Percentiles rank a stretch among this genome's conserved stretches.
phyloP scores from a whole-genome alignment of 805 yeast species.

The Ogataea neopini region DNA sequence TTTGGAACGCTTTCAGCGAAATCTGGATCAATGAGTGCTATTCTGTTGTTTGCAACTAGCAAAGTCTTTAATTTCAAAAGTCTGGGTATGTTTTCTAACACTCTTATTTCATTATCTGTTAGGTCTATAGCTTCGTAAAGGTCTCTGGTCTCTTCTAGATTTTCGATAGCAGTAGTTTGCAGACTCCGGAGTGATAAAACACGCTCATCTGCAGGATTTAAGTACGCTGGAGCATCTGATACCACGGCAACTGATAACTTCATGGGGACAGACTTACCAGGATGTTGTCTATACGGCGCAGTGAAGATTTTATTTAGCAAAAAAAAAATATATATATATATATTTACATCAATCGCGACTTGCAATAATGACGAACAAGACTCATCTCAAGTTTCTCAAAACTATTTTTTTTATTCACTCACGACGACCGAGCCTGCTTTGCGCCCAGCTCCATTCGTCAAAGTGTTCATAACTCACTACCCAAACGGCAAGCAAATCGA shows the following conservation, averaged over 20 bases:
- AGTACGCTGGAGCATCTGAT: constrained; percentile 50
- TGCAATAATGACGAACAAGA: too few relatives aligned
- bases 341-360: too few relatives aligned
- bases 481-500: too few relatives aligned
- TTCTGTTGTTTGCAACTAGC: constrained; percentile 63
- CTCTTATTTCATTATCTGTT: constrained; percentile 69
- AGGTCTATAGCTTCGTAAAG: constrained; percentile 63
- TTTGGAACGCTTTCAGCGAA: constrained; percentile 43
- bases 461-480: too few relatives aligned
- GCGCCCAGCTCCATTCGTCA: too few relatives aligned
- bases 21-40: constrained; percentile 42
- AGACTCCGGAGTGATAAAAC: constrained; percentile 43
- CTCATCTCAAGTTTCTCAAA: too few relatives aligned
- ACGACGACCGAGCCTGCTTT: too few relatives aligned
- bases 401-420: too few relatives aligned
- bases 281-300: too few relatives aligned
- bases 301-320: neutral
- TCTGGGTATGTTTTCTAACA: constrained; percentile 51
- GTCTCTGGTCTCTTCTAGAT: constrained; percentile 42
- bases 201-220: constrained; percentile 46
- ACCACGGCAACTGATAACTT: constrained; percentile 55
- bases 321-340: neutral
- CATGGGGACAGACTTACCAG: constrained; percentile 46
- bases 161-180: constrained; percentile 45
- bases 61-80: constrained; percentile 49